Evolutionary conservation across 106 monocot genomes (phyloP), one percentile per base, ranked within the genome.

Genomic region (Acanthochlamys bracteata): DNA sequence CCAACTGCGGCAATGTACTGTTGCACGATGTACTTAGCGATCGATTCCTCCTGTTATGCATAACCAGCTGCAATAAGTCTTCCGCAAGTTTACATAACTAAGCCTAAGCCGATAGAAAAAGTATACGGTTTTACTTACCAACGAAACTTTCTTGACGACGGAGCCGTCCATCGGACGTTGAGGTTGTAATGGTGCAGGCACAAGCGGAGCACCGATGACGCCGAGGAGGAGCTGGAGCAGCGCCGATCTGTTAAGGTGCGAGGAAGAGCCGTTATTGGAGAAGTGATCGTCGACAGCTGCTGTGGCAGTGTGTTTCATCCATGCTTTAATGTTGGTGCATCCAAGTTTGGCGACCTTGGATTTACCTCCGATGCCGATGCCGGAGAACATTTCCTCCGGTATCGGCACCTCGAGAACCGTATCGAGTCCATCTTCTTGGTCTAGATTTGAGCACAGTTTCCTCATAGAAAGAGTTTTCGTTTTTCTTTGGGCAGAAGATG

Each of bases 161-260:
- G 55, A 20, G 33, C n/a, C 39, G 41, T 14, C 15, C 42, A 61
- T 39, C 42, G 77, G 60, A 1, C 19, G 61, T 4, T 79, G 55
- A 41, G 77, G 1, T 4, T 61, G 58, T 45, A 94, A 12, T 19
- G 94, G 84, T 0, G 81, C 62, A 0, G 90, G 84, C 17, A 83
- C 81, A 14, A 94, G 89, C 23, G 90, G 94, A 2, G 94, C 89
- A 2, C 84, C 86, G 41, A 81, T 45, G 23, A 94, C 86, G 13
- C 86, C 82, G 27, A 94, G 86, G 81, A 94, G 84, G 71, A 90
- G 89, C 75, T 94, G 94, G 27, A 94, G 86, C 64, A 90, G 86
- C 11, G 75, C 55, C 10, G 41, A 70, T 0, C 75, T 25, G 12
- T 51, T 66, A 22, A 66, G 17, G 16, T 46, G 60, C 20, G 75